Percentiles rank a stretch among this genome's conserved stretches.
These are phyloP conservation scores for Ogataea corticis DNA, from an alignment of 805 yeast genomes.

Conservation along the genomic window DNA sequence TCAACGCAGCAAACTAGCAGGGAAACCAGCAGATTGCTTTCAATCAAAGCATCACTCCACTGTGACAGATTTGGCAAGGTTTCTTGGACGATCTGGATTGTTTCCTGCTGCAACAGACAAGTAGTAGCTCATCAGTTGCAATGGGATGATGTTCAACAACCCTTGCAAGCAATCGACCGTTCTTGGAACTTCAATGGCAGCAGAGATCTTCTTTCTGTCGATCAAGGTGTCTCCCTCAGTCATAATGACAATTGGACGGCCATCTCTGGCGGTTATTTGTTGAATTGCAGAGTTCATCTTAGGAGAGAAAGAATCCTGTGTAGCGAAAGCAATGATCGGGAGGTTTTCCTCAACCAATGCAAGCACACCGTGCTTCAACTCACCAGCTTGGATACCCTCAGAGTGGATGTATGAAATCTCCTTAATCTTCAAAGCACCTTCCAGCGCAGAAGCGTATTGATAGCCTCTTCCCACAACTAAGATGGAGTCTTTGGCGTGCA, in stretches of 20 bases:
- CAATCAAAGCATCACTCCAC: slow-evolving; percentile 60
- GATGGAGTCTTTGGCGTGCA: slow-evolving; percentile 82
- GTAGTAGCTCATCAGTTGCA: slow-evolving; percentile 96
- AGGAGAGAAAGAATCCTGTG: slow-evolving; percentile 94
- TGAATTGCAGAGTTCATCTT: slow-evolving; percentile 93
- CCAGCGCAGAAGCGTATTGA: slow-evolving; percentile 95
- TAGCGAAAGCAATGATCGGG: slow-evolving; percentile 95
- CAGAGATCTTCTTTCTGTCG: slow-evolving; percentile 55
- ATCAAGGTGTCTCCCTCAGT: slow-evolving; percentile 75
- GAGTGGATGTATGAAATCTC: slow-evolving; percentile 99
- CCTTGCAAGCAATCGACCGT: slow-evolving; percentile 99
- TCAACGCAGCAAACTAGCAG: slow-evolving; percentile 1
- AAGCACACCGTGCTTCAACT: slow-evolving; percentile 95
- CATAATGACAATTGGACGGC: slow-evolving; percentile 92
- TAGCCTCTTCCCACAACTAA: slow-evolving; percentile 95
- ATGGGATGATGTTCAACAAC: slow-evolving; percentile 85
- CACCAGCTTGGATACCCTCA: slow-evolving; percentile 99
- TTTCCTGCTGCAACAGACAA: slow-evolving; percentile 92
- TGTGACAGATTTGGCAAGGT: slow-evolving; percentile 96
- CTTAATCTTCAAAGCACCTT: slow-evolving; percentile 97
- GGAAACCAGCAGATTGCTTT: not conserved
- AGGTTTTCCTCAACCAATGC: slow-evolving; percentile 93
- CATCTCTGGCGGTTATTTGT: slow-evolving; percentile 96
- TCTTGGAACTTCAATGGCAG: slow-evolving; percentile 85
- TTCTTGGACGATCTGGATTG: slow-evolving; percentile 98